Conservation (phyloP, 371 early-diverging fungal species). For the Mucor lusitanicus region DNA sequence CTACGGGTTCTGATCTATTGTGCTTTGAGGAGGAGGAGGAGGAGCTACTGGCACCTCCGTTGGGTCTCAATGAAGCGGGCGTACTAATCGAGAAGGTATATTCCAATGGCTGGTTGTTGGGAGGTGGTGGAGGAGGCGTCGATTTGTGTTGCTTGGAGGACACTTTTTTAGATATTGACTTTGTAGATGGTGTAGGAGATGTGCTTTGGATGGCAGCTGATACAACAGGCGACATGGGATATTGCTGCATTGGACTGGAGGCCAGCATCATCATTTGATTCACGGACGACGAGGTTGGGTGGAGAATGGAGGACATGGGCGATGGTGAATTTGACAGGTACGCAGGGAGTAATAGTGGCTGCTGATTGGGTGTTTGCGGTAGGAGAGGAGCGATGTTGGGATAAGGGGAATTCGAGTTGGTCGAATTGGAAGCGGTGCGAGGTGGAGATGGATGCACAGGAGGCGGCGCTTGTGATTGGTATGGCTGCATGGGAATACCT, state of each 20-base stretch:
- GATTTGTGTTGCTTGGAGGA: not conserved
- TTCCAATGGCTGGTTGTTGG: conserved; percentile 24
- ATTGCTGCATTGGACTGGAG: conserved; percentile 3
- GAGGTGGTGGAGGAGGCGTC: not conserved
- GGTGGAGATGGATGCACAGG: conserved; percentile 15
- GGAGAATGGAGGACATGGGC: not conserved
- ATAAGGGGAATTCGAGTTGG: not conserved
- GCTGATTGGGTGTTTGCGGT: conserved; percentile 1
- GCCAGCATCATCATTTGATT: conserved; percentile 12
- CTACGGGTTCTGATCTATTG: conserved; percentile 14
- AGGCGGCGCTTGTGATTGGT: conserved; percentile 18
- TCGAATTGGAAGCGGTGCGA: not conserved
- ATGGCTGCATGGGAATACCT: conserved; percentile 25
- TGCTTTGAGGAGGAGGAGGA: conserved; percentile 6
- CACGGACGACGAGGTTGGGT: not conserved
- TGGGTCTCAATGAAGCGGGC: conserved; percentile 33
- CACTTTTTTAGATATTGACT: conserved; percentile 1
- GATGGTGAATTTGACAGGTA: conserved; percentile 5
- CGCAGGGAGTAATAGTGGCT: conserved; percentile 1
- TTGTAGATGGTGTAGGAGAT: not conserved
- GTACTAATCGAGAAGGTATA: conserved; percentile 47
- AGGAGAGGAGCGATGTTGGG: conserved; percentile 19
- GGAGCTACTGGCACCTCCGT: not conserved
- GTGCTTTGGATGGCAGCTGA: not conserved
- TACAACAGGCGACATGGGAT: conserved; percentile 13